A percentile compares a stretch with the other conserved stretches of the same genome.
Conservation (phyloP, 2,329 filamentous ascomycete genomes). For the Keithomyces neogunnii region DNA sequence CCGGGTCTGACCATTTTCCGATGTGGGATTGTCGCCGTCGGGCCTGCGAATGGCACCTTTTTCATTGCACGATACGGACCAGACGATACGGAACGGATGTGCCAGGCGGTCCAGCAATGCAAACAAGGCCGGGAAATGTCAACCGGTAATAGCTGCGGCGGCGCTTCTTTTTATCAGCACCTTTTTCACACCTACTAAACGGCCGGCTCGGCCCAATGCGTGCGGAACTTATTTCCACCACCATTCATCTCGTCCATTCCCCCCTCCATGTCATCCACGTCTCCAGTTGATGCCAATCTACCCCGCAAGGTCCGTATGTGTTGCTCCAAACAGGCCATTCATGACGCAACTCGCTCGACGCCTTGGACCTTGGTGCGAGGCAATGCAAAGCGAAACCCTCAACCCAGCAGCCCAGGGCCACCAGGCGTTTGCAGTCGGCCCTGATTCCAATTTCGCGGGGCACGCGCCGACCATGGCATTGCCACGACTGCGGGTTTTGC, state of each 20-base stretch:
- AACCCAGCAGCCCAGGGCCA: background rate
- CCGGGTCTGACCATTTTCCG: conserved; percentile 8
- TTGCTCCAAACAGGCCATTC: conserved; percentile 1
- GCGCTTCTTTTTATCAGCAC: background rate
- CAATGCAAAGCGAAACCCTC: background rate
- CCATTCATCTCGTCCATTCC: background rate
- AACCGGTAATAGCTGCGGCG: background rate
- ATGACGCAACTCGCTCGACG: conserved; percentile 4
- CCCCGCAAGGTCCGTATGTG: conserved; percentile 4
- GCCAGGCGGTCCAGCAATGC: background rate
- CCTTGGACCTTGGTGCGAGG: conserved; percentile 1
- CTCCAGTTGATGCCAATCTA: conserved; percentile 1
- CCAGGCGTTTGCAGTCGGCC: background rate
- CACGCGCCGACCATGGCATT: background rate
- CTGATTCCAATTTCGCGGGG: background rate
- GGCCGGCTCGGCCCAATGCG: conserved; percentile 1
- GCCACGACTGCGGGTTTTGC: background rate
- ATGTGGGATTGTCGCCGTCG: background rate
- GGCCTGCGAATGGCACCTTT: background rate
- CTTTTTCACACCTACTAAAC: conserved; percentile 1
- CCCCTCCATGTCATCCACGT: background rate
- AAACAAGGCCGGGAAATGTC: background rate
- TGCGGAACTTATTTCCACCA: conserved; percentile 2
- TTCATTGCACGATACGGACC: no score
- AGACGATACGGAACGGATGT: no score